Evolutionary conservation across 305 asterid genomes (phyloP).

Genomic region (Withania somnifera): DNA sequence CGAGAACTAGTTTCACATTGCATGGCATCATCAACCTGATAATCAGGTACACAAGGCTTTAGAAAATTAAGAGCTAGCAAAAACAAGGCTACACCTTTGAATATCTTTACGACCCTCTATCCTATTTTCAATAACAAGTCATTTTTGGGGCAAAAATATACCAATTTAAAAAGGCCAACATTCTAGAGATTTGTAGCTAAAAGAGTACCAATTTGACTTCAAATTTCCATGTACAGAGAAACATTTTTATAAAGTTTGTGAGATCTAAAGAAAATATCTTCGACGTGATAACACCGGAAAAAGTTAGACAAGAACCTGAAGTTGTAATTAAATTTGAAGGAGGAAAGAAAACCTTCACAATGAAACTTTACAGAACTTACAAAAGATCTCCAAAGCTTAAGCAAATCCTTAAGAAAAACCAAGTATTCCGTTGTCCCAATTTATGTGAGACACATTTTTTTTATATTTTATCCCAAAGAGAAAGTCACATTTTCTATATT

Average conservation of each 20-base stretch:
- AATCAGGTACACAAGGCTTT: not conserved
- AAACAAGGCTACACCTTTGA: not conserved
- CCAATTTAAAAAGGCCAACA: not conserved
- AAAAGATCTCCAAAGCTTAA: not conserved
- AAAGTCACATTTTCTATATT: too few relatives aligned
- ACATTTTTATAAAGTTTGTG: not conserved
- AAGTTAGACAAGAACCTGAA: not conserved
- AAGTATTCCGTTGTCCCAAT: not conserved
- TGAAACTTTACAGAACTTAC: not conserved
- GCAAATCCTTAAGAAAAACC: not conserved
- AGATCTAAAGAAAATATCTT: not conserved
- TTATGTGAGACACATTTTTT: too few relatives aligned
- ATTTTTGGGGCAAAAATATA: not conserved
- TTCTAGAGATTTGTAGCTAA: not conserved
- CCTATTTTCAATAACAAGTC: not conserved
- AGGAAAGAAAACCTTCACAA: not conserved
- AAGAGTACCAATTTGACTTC: not conserved
- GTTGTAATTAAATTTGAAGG: not conserved
- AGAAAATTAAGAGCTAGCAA: not conserved
- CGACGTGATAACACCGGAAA: not conserved
- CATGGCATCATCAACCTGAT: conserved; percentile 31
- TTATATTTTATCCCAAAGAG: too few relatives aligned
- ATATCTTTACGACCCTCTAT: not conserved
- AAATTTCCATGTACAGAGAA: not conserved
- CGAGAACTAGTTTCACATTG: conserved; percentile 6